Base-by-base conservation (phyloP, 495 filamentous ascomycete species). In the Penicillium coffeae region DNA sequence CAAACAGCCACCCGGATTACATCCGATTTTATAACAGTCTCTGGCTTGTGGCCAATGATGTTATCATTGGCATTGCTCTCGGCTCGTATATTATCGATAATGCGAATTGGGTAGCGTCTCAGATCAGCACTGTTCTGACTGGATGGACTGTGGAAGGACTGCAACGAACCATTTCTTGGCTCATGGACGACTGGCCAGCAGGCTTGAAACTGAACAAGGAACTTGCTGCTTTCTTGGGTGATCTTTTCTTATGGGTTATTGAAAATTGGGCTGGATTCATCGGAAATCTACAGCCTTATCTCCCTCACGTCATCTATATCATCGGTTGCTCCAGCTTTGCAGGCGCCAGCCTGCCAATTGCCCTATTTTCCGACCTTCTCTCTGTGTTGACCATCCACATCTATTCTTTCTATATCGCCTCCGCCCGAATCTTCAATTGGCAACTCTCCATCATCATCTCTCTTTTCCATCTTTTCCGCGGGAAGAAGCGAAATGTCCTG, bases 21-120 rank as follows among this genome's bases (percentile, higher is more conserved):
- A 99, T 99, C 55, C 88, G 93, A 32, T 99, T 99, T 67, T 99
- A 96, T 66, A 97, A 96, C 70, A 96, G 90, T 56, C 73, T 99
- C 15, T 99, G 93, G 93, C 87, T 99, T 18, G 93, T 99, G 14
- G 90, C 90, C 16, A 99, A 99, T 65, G 93, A 99, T 71, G 86
- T 96, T 25, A 99, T 99, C 48, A 99, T 99, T 32, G 94, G 93
- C 12, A 96, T 97, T 58, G 94, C 93, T 5, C 69, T 97, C 13
- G 93, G 93, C 0, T 93, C 90, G 0, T 97, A 96, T 64, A 95
- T 99, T 55, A 93, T 97, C 45, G 93, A 97, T 60, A 96, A 97
- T 59, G 82, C 89, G 1, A 77, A 80, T 38, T 88, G 84, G 80
- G 89, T 96, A 12, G 90, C 89, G 19, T 78, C 81, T 45, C 84